A percentile compares a stretch with the other conserved stretches of the same genome.
Conservation (phyloP, 2,329 filamentous ascomycete genomes). For the Pseudogymnoascus sp. region DNA sequence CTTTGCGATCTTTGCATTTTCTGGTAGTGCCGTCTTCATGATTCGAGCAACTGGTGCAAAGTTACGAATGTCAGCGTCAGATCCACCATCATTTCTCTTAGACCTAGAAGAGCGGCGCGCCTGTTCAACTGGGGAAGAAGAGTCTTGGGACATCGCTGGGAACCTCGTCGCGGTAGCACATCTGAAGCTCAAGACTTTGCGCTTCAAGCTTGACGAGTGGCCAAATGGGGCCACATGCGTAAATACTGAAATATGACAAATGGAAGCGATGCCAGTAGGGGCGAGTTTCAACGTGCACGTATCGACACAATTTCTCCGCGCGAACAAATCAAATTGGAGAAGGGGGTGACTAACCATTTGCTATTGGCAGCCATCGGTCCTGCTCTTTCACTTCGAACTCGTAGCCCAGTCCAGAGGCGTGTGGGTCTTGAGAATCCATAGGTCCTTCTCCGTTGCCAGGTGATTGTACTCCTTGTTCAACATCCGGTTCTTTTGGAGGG, state of each 20-base stretch:
- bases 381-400: constrained; percentile 99
- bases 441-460: constrained; percentile 82
- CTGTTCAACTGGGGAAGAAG: constrained; percentile 42
- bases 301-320: constrained; percentile 17
- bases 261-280: constrained; percentile 43
- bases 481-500: constrained; percentile 80
- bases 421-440: constrained; percentile 78
- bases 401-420: constrained; percentile 66
- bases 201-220: constrained; percentile 26
- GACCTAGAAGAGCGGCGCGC: constrained; percentile 39
- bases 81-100: constrained; percentile 24
- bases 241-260: constrained; percentile 37
- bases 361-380: constrained; percentile 98
- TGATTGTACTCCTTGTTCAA: constrained; percentile 88
- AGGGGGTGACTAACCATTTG: constrained; percentile 80
- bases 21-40: constrained; percentile 95
- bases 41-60: constrained; percentile 95
- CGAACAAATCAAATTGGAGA: constrained; percentile 44
- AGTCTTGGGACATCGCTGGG: constrained; percentile 51
- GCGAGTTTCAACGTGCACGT: constrained; percentile 22
- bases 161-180: constrained; percentile 13
- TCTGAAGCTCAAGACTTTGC: constrained; percentile 23
- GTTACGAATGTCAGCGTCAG: constrained; percentile 90
- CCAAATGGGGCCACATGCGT: constrained; percentile 24
- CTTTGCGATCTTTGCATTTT: constrained; percentile 98